A percentile compares a stretch with the other conserved stretches of the same genome.
Evolutionary conservation across 495 filamentous ascomycete species (phyloP).

Genomic region (Xeromyces bisporus): DNA sequence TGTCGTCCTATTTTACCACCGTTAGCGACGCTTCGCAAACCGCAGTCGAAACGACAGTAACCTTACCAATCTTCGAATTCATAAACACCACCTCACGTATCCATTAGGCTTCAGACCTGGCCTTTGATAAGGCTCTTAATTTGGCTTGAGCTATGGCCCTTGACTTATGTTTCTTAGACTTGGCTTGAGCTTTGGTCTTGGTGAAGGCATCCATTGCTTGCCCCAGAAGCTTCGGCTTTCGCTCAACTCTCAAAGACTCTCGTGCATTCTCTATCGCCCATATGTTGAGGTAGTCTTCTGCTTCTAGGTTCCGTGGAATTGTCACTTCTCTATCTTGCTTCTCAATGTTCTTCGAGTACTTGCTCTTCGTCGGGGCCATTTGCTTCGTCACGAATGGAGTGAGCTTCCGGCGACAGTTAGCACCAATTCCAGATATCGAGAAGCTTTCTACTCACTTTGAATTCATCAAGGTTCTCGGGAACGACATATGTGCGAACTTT

Average conservation of each 20-base stretch:
- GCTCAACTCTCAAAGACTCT: slow-evolving; percentile 17
- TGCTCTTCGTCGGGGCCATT: slow-evolving; percentile 28
- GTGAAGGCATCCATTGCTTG: background rate
- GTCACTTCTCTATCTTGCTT: slow-evolving; percentile 11
- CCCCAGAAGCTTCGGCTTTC: slow-evolving; percentile 7
- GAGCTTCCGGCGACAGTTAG: slow-evolving; percentile 37
- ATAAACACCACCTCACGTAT: too few relatives aligned
- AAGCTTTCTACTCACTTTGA: slow-evolving; percentile 42
- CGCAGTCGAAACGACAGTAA: too few relatives aligned
- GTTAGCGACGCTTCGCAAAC: too few relatives aligned
- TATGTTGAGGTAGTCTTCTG: slow-evolving; percentile 22
- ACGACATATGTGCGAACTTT: slow-evolving; percentile 86
- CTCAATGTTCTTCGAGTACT: slow-evolving; percentile 20
- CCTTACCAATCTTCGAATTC: too few relatives aligned
- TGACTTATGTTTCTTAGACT: background rate
- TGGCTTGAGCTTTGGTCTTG: background rate
- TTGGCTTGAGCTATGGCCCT: background rate
- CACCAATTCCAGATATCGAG: too few relatives aligned
- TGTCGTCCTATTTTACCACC: too few relatives aligned
- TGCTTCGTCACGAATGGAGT: slow-evolving; percentile 68
- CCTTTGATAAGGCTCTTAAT: too few relatives aligned
- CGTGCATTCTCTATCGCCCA: slow-evolving; percentile 22
- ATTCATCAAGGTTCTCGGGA: slow-evolving; percentile 46
- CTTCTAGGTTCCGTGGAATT: slow-evolving; percentile 17
- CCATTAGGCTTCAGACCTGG: too few relatives aligned